Evolutionary conservation across 345 rosid genomes (phyloP).

Genomic region (Euphorbia tirucalli): DNA sequence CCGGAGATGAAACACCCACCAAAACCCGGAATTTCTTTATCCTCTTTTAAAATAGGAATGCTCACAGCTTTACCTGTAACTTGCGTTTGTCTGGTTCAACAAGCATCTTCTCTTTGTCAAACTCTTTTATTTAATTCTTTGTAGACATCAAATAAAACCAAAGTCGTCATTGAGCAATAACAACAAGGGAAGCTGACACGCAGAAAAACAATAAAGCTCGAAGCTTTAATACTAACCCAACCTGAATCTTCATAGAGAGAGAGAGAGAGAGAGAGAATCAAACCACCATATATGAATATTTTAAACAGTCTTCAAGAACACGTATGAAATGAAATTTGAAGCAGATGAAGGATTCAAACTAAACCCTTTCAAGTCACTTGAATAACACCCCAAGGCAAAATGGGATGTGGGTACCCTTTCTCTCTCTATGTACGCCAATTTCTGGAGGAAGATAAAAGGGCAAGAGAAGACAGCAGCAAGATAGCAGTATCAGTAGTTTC

Average conservation of each 20-base stretch:
- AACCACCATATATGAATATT: background rate
- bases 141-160: constrained; percentile 3
- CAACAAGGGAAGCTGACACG: background rate
- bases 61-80: background rate
- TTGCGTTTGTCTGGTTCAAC: background rate
- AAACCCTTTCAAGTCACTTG: background rate
- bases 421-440: background rate
- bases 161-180: constrained; percentile 3
- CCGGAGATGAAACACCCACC: background rate
- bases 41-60: background rate
- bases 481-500: background rate
- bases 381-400: background rate
- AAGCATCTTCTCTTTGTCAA: background rate
- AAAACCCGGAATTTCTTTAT: constrained; percentile 8
- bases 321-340: background rate
- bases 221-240: constrained; percentile 13
- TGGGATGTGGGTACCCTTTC: background rate
- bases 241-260: constrained; percentile 7
- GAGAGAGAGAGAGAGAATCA: background rate
- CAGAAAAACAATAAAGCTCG: background rate
- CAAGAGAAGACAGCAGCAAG: background rate
- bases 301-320: background rate
- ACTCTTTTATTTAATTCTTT: background rate
- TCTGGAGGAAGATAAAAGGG: background rate
- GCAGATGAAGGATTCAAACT: background rate